Percentiles rank a stretch among this genome's conserved stretches.
phyloP scores from a whole-genome alignment of 2,329 filamentous ascomycete species.

The Nigrospora oryzae region DNA sequence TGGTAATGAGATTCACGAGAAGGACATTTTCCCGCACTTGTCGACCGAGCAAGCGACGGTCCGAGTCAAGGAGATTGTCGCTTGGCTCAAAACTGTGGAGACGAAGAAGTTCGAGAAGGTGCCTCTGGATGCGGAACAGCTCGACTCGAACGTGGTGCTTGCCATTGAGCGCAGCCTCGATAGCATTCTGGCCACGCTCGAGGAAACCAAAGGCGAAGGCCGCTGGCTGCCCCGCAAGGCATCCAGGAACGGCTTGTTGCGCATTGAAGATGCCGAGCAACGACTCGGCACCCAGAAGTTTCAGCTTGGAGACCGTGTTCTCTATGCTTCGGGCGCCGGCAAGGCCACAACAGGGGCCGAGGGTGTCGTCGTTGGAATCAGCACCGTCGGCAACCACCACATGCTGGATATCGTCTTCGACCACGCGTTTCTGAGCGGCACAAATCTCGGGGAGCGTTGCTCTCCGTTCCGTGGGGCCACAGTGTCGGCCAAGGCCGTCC shows the following conservation, averaged over 20 bases:
- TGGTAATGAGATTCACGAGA: conserved; percentile 74
- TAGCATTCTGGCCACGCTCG: conserved; percentile 17
- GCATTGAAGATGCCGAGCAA: conserved; percentile 93
- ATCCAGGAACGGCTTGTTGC: conserved; percentile 78
- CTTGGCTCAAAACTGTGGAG: conserved; percentile 87
- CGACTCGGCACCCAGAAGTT: conserved; percentile 81
- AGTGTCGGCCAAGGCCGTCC: conserved; percentile 75
- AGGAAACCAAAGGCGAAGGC: conserved; percentile 42
- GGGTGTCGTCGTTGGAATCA: conserved; percentile 92
- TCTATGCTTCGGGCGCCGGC: conserved; percentile 86
- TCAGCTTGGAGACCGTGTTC: conserved; percentile 77
- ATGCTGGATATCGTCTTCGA: conserved; percentile 93
- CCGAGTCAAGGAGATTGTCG: conserved; percentile 87
- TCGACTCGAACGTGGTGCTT: conserved; percentile 84
- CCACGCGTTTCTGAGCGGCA: conserved; percentile 92
- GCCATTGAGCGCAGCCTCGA: conserved; percentile 73
- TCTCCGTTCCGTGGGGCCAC: conserved; percentile 92
- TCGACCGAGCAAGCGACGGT: conserved; percentile 23
- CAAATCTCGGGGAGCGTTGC: conserved; percentile 80
- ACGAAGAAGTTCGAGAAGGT: conserved; percentile 90
- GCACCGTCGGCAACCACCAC: conserved; percentile 72
- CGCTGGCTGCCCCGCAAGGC: conserved; percentile 63
- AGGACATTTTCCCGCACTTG: conserved; percentile 62
- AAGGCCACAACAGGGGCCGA: conserved; percentile 88
- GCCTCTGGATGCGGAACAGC: conserved; percentile 91